These are phyloP conservation scores for Ramularia endophylla DNA, from an alignment of 2,329 filamentous ascomycete genomes.

Conservation along the genomic window DNA sequence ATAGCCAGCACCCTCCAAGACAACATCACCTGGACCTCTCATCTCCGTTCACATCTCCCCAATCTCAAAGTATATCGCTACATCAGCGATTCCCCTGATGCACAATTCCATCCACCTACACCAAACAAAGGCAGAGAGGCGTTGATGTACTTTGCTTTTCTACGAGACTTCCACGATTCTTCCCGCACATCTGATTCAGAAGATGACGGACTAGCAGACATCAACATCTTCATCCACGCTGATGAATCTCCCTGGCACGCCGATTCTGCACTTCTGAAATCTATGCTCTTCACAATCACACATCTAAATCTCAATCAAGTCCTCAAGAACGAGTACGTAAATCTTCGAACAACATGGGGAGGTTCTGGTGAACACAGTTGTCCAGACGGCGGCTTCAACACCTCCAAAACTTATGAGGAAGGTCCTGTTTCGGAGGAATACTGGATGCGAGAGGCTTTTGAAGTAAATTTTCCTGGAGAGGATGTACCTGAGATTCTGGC, in stretches of 20 bases:
- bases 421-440: conserved; percentile 16
- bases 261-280: conserved; percentile 12
- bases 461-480: conserved; percentile 13
- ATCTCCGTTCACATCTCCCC: conserved; percentile 8
- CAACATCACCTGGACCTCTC: conserved; percentile 16
- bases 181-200: no score
- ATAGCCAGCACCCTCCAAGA: conserved; percentile 13
- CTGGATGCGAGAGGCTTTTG: conserved; percentile 13
- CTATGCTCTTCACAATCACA: conserved; percentile 13
- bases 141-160: conserved; percentile 20
- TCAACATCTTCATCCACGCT: conserved; percentile 17
- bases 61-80: conserved; percentile 17
- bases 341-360: conserved; percentile 18
- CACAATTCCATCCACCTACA: conserved; percentile 11
- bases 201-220: conserved; percentile 11
- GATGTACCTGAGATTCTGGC: conserved; percentile 16
- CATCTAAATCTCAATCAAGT: conserved; percentile 16
- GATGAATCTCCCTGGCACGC: conserved; percentile 18
- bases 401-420: conserved; percentile 11
- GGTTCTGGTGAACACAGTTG: conserved; percentile 9
- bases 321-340: conserved; percentile 16
- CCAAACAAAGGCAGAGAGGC: conserved; percentile 17
- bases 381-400: conserved; percentile 18
- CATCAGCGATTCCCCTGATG: conserved; percentile 15
- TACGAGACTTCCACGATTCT: conserved; percentile 15